phyloP scores from a whole-genome alignment of 768 basidiomycete genomes.

The Russula ochroleuca region DNA sequence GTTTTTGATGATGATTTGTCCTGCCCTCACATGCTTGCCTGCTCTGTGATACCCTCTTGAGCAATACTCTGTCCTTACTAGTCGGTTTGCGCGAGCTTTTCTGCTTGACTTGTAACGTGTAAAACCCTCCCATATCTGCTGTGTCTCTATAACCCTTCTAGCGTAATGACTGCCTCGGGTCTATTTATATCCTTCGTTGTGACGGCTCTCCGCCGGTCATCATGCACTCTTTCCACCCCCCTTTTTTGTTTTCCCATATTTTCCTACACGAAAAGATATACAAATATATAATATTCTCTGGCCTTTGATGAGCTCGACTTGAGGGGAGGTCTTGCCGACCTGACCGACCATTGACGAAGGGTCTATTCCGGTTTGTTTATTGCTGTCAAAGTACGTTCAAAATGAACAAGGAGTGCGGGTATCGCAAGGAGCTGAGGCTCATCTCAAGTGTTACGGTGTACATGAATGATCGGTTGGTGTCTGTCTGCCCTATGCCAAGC shows the following conservation, averaged over 20 bases:
- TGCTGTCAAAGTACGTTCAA: neutral
- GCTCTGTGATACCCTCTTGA: constrained; percentile 15
- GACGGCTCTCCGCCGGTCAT: constrained; percentile 1
- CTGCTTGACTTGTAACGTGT: constrained; percentile 19
- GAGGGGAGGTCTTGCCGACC: no score
- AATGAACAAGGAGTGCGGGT: neutral
- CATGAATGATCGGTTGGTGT: no score
- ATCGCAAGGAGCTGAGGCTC: neutral
- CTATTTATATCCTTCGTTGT: constrained; percentile 21
- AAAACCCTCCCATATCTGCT: constrained; percentile 4
- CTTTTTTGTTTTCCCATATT: neutral
- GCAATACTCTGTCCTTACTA: constrained; percentile 18
- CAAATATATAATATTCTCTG: constrained; percentile 14
- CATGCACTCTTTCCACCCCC: constrained; percentile 8
- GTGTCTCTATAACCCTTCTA: constrained; percentile 3
- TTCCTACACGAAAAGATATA: constrained; percentile 15
- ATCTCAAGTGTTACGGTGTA: neutral
- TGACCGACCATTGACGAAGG: no score
- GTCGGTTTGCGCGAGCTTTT: constrained; percentile 20
- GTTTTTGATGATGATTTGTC: constrained; percentile 4
- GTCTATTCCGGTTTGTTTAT: neutral
- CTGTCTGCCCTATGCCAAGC: no score
- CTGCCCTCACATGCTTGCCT: constrained; percentile 10
- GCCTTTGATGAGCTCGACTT: neutral
- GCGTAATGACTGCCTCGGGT: neutral